Percentiles rank a stretch among this genome's conserved stretches.
Evolutionary conservation across 495 filamentous ascomycete genomes (phyloP).

Genomic region (Penicillium soppii): DNA sequence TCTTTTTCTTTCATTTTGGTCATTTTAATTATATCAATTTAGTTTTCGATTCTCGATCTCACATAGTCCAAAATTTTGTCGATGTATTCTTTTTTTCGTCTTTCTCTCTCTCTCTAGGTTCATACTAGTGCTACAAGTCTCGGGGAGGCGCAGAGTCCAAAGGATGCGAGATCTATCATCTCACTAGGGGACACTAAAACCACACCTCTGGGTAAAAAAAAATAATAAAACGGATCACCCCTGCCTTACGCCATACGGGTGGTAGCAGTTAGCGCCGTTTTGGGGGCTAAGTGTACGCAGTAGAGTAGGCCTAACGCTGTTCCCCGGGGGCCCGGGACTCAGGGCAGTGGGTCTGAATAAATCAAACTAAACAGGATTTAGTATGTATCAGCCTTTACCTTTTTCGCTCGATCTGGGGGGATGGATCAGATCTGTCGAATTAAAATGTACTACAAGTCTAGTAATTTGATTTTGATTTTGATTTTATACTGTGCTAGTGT

Average conservation of each 20-base stretch:
- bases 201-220: conserved; percentile 32
- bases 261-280: conserved; percentile 31
- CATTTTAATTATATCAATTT: not conserved
- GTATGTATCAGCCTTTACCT: conserved; percentile 12
- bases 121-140: conserved; percentile 5
- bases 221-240: conserved; percentile 31
- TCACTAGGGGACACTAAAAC: conserved; percentile 43
- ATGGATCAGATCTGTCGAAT: conserved; percentile 20
- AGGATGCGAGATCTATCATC: conserved; percentile 46
- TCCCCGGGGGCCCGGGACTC: conserved; percentile 41
- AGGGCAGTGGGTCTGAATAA: conserved; percentile 35
- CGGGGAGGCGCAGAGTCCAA: conserved; percentile 23
- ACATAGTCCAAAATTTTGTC: too few relatives aligned
- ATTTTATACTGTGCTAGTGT: not conserved
- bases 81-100: too few relatives aligned
- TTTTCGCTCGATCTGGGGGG: conserved; percentile 16
- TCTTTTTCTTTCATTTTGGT: too few relatives aligned
- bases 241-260: conserved; percentile 33
- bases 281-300: conserved; percentile 22
- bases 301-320: conserved; percentile 30
- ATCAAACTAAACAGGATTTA: conserved; percentile 13
- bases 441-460: conserved; percentile 7
- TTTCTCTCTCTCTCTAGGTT: conserved; percentile 1
- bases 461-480: not conserved
- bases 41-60: too few relatives aligned